Evolutionary conservation across 148 eudicot species (phyloP).

Genomic region (Camellia sinensis): DNA sequence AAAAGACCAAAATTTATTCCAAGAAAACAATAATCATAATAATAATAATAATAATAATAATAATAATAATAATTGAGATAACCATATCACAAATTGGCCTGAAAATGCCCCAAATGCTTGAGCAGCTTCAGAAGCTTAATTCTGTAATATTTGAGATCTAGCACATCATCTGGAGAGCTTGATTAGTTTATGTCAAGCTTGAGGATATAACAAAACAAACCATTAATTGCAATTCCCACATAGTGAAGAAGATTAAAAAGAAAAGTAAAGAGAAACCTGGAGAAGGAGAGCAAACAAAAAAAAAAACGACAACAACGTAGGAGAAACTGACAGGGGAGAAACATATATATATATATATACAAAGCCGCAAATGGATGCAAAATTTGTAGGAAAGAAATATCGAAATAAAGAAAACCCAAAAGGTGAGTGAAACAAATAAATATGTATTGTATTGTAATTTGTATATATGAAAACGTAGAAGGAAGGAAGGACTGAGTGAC

Average conservation of each 20-base stretch:
- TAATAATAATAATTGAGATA: not conserved
- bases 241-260: too few relatives aligned
- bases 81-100: not conserved
- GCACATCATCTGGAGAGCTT: not conserved
- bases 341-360: not conserved
- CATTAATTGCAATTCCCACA: not conserved
- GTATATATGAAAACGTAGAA: not conserved
- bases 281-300: not conserved
- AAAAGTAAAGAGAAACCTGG: not conserved
- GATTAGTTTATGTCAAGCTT: not conserved
- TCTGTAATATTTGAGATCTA: not conserved
- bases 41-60: too few relatives aligned
- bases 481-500: not conserved
- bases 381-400: not conserved
- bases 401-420: not conserved
- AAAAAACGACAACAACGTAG: too few relatives aligned
- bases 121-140: constrained; percentile 1
- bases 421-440: not conserved
- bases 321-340: not conserved
- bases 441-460: not conserved
- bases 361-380: not conserved
- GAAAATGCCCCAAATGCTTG: not conserved
- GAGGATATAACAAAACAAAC: not conserved
- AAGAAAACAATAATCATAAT: not conserved
- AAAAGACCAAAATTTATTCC: not conserved